Percentiles rank a stretch among this genome's conserved stretches.
Conservation (phyloP, 306 rosid genomes). For the Trifolium repens region DNA sequence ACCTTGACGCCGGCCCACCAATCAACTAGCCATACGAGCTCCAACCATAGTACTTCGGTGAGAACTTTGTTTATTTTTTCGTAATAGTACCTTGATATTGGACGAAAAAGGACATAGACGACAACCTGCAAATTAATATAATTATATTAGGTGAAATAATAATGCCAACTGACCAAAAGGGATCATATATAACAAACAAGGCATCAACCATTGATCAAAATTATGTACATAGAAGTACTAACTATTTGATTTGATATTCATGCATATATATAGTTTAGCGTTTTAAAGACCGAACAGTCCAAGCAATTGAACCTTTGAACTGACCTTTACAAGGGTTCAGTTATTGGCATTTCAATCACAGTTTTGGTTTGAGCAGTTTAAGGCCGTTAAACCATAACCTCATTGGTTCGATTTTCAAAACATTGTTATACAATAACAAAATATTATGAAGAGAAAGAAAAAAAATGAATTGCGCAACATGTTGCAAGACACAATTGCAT, state of each 20-base stretch:
- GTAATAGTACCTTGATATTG: slow-evolving; percentile 61
- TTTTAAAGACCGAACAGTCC: no score
- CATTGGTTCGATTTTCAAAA: no score
- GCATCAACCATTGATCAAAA: not conserved
- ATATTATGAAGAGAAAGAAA: no score
- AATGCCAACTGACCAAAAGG: not conserved
- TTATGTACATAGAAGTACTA: no score
- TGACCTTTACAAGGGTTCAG: no score
- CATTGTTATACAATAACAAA: not conserved
- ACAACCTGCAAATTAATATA: slow-evolving; percentile 55
- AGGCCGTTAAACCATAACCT: no score
- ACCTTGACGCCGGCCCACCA: slow-evolving; percentile 97
- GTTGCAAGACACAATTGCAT: not conserved
- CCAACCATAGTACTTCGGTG: slow-evolving; percentile 80
- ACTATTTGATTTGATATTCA: no score
- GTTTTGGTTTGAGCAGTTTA: no score
- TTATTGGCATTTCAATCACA: no score
- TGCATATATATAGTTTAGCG: no score
- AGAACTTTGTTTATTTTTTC: slow-evolving; percentile 73
- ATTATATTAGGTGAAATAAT: not conserved
- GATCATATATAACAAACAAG: not conserved
- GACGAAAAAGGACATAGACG: slow-evolving; percentile 70
- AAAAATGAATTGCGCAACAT: no score
- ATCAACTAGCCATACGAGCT: slow-evolving; percentile 84
- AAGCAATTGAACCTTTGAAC: no score